Evolutionary conservation across 2,329 filamentous ascomycete genomes (phyloP), one percentile per base, ranked within the genome.

Genomic region (Cladophialophora immunda): DNA sequence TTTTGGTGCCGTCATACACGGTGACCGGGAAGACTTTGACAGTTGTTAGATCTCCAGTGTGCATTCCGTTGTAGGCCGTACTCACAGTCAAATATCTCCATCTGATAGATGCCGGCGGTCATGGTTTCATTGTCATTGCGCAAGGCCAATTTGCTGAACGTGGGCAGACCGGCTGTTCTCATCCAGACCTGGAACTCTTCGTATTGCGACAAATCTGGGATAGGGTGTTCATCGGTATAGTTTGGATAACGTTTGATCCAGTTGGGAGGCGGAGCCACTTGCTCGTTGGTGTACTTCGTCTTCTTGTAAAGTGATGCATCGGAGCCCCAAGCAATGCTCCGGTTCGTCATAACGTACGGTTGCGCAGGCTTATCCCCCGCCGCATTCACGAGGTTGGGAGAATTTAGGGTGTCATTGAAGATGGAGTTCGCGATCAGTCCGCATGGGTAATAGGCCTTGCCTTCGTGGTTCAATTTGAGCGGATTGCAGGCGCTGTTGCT

Each of bases 151-250:
- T 99, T 99, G 86, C 92, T 97, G 78, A 99, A 99, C 4, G 90
- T 91, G 0, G 95, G 95, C 74, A 98, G 82, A 65, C 94, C 95
- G 27, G 95, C 95, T 1, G 96, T 97, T 73, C 95, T 89, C 95
- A 99, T 99, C 95, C 95, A 99, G 25, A 98, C 94, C 81, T 97
- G 94, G 78, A 99, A 97, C 52, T 89, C 88, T 78, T 97, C 91
- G 81, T 93, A 90, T 0, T 88, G 81, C 69, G 90, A 85, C 19
- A 98, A 78, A 73, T 95, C 81, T 0, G 93, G 93, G 25, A 92
- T 89, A 1, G 86, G 87, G 59, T 85, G 84, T 0, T 86, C 80
- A 0, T 82, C 78, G 2, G 86, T 89, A 76, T 97, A 97, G 68
- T 90, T 77, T 6, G 89, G 90, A 72, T 90, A 97, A 65, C 87